Evolutionary conservation across 1,139 yeast species (phyloP).

Genomic region (Yamadazyma diospyri): DNA sequence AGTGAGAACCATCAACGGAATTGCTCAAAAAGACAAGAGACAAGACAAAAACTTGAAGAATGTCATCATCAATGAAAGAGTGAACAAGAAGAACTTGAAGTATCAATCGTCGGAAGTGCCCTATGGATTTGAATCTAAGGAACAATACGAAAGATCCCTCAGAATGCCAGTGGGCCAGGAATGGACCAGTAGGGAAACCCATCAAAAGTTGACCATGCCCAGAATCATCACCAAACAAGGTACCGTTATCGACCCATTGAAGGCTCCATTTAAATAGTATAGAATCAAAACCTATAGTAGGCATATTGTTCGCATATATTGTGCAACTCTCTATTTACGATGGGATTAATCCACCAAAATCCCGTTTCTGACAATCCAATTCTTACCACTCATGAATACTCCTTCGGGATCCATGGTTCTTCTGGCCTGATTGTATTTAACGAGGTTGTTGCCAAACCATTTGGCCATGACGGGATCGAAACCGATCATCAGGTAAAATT

Average conservation of each 20-base stretch:
- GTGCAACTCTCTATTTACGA: background rate
- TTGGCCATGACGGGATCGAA: slow-evolving; percentile 62
- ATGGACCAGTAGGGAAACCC: slow-evolving; percentile 88
- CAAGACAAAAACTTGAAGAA: slow-evolving; percentile 70
- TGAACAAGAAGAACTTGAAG: slow-evolving; percentile 77
- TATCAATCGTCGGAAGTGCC: slow-evolving; percentile 88
- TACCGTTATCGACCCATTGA: slow-evolving; percentile 84
- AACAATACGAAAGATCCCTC: slow-evolving; percentile 89
- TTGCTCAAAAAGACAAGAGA: slow-evolving; percentile 65
- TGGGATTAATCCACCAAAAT: slow-evolving; percentile 33
- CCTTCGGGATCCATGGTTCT: slow-evolving; percentile 74
- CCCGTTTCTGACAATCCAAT: slow-evolving; percentile 83
- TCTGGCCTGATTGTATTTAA: slow-evolving; percentile 58
- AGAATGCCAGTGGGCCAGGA: slow-evolving; percentile 98
- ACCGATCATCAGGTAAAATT: slow-evolving; percentile 79
- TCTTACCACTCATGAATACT: slow-evolving; percentile 70
- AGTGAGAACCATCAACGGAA: slow-evolving; percentile 69
- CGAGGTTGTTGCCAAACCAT: slow-evolving; percentile 79
- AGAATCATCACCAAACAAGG: slow-evolving; percentile 85
- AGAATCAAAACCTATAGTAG: background rate
- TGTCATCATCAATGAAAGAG: slow-evolving; percentile 86
- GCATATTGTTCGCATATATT: slow-evolving; percentile 1
- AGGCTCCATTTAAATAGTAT: slow-evolving; percentile 61
- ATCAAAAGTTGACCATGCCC: slow-evolving; percentile 87
- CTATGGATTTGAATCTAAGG: slow-evolving; percentile 87